Evolutionary conservation across 495 filamentous ascomycete genomes (phyloP), one percentile per base, ranked within the genome.

Genomic region (Cudoniella acicularis): DNA sequence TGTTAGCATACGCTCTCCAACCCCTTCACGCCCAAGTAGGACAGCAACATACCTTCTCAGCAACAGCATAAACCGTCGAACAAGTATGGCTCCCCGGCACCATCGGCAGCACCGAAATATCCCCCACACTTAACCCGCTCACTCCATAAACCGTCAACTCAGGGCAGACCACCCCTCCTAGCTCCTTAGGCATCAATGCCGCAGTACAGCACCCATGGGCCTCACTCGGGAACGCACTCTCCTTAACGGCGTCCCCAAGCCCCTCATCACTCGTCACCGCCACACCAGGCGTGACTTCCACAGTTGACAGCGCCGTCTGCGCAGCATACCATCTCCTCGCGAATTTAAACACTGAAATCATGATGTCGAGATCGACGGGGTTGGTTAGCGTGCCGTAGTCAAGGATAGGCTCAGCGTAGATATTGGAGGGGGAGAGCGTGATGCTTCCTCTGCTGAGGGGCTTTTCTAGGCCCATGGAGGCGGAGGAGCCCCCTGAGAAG

Each of bases 101-200:
- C 18, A 77, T 53, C 4, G 83, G 81, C 18, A 69, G 67, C 24
- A 84, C 73, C 17, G 70, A 81, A 0, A 78, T 78, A 61, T 84
- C 81, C 0, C 78, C 76, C 0, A 83, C 73, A 52, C 79, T 63
- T 45, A 83, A 56, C 1, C 70, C 65, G 21, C 57, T 65, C 0
- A 77, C 73, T 1, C 79, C 82, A 45, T 83, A 73, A 0, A 85
- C 79, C 43, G 75, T 74, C n/a, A 84, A 61, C 41, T 75, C 68
- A 16, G 77, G 73, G 58, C 79, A 82, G 0, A 80, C 78, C 0
- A 86, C 79, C 13, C 75, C 67, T 20, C 69, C 69, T 17, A 63
- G 18, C 6, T 63, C 59, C 46, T 17, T 69, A 26, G 77, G 62
- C 24, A 71, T 69, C 23, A 63, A 49, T 10, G 80, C 76, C 3